Conservation (phyloP, 163 green algal species). For the Coccomyxa subellipsoidea region DNA sequence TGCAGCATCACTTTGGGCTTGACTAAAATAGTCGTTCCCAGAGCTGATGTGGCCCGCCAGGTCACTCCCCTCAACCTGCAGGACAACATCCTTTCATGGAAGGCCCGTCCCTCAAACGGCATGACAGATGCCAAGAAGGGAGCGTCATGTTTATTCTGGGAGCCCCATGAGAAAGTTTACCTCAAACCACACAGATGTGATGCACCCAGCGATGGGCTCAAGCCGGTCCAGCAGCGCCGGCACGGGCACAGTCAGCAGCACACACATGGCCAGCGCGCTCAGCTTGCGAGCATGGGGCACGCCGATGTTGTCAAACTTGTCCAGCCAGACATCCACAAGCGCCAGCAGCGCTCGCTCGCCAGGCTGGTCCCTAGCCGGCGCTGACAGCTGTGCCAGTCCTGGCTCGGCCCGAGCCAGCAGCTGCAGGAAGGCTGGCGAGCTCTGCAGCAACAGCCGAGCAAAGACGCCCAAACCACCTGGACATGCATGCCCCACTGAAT, state of each 20-base stretch:
- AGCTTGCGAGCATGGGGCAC: conserved; percentile 38
- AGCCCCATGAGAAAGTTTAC: not conserved
- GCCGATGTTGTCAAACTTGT: conserved; percentile 42
- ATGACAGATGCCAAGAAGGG: not conserved
- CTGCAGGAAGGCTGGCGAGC: conserved; percentile 34
- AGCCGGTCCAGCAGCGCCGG: conserved; percentile 33
- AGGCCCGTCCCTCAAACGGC: not conserved
- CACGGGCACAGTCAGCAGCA: conserved; percentile 35
- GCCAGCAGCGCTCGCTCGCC: conserved; percentile 25
- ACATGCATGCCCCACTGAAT: not conserved
- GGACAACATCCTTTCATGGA: not conserved
- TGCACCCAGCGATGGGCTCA: conserved; percentile 30
- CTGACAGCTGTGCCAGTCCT: not conserved
- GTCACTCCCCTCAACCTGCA: conserved; percentile 13
- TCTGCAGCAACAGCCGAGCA: conserved; percentile 50
- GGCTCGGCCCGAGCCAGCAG: conserved; percentile 19
- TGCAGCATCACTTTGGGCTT: not conserved
- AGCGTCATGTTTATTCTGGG: too few species aligned
- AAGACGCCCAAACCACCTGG: conserved; percentile 44
- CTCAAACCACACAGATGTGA: conserved; percentile 49
- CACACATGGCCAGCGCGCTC: conserved; percentile 41
- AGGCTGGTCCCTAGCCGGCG: not conserved
- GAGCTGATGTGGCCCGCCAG: not conserved
- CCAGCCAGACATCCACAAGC: conserved; percentile 48
- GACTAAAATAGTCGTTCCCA: conserved; percentile 10